Conservation (phyloP, 495 filamentous ascomycete genomes). For the Penicillium waksmanii region DNA sequence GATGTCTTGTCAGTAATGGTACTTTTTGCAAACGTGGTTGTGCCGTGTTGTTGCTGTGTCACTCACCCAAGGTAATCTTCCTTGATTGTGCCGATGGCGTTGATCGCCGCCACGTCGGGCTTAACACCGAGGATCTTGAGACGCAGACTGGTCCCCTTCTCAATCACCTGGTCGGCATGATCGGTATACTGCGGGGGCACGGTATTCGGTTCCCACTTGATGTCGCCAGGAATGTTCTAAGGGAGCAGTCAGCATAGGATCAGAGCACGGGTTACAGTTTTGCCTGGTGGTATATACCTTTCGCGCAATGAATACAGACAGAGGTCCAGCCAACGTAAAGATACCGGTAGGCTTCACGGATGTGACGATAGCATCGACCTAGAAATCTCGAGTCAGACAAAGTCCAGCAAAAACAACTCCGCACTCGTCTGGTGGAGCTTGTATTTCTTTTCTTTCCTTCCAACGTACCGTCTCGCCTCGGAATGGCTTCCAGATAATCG, state of each 20-base stretch:
- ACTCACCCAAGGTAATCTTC: constrained; percentile 68
- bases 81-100: constrained; percentile 95
- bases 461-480: constrained; percentile 87
- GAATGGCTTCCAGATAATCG: constrained; percentile 97
- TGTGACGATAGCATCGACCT: constrained; percentile 91
- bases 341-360: constrained; percentile 91
- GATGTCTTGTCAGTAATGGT: neutral
- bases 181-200: constrained; percentile 83
- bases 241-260: constrained; percentile 24
- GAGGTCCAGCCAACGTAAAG: constrained; percentile 86
- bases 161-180: constrained; percentile 89
- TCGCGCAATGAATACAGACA: constrained; percentile 85
- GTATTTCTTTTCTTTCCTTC: constrained; percentile 51
- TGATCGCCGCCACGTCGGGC: constrained; percentile 90
- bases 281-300: constrained; percentile 60
- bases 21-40: no score
- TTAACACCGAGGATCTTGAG: constrained; percentile 92
- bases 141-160: constrained; percentile 88
- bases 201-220: constrained; percentile 90
- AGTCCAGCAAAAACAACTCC: constrained; percentile 20
- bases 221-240: constrained; percentile 88
- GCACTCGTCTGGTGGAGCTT: constrained; percentile 51
- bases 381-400: constrained; percentile 17
- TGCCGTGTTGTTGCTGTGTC: no score
- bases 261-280: neutral